Evolutionary conservation across 768 basidiomycete species (phyloP).

Genomic region (Auricularia sp.): DNA sequence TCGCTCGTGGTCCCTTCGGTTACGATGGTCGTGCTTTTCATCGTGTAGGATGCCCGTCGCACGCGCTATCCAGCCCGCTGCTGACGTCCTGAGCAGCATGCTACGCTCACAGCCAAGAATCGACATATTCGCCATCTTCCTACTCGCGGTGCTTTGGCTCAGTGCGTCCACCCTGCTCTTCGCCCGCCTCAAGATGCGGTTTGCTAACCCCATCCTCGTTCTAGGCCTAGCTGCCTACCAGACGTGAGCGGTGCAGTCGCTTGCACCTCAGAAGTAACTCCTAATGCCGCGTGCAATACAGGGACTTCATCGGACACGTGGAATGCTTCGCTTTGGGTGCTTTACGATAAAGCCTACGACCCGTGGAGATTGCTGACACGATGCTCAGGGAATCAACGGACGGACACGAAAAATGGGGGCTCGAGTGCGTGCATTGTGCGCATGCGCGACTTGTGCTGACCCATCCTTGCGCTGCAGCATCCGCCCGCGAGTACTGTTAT

Average conservation of each 20-base stretch:
- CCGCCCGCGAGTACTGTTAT: constrained; percentile 51
- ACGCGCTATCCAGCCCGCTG: constrained; percentile 6
- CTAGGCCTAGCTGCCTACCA: too few relatives aligned
- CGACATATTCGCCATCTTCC: constrained; percentile 45
- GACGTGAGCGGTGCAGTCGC: too few relatives aligned
- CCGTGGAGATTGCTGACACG: neutral
- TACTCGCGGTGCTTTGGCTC: constrained; percentile 59
- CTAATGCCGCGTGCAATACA: constrained; percentile 16
- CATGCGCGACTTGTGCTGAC: too few relatives aligned
- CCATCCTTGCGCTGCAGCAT: constrained; percentile 30
- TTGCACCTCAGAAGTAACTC: too few relatives aligned
- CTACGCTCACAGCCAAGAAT: constrained; percentile 62
- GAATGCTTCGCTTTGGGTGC: constrained; percentile 47
- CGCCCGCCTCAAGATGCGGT: constrained; percentile 1
- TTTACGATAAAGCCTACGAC: neutral
- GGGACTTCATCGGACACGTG: constrained; percentile 57
- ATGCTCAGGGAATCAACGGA: constrained; percentile 20
- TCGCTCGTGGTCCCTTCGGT: constrained; percentile 53
- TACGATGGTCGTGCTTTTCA: constrained; percentile 53
- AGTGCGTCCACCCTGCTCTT: constrained; percentile 31
- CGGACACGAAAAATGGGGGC: constrained; percentile 41
- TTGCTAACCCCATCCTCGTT: neutral
- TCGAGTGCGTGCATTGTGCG: constrained; percentile 32
- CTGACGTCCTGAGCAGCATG: constrained; percentile 31
- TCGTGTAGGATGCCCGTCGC: constrained; percentile 34